These are phyloP conservation scores for Parsonsia alboflavescens DNA, from an alignment of 257 asterid genomes.

Conservation along the genomic window DNA sequence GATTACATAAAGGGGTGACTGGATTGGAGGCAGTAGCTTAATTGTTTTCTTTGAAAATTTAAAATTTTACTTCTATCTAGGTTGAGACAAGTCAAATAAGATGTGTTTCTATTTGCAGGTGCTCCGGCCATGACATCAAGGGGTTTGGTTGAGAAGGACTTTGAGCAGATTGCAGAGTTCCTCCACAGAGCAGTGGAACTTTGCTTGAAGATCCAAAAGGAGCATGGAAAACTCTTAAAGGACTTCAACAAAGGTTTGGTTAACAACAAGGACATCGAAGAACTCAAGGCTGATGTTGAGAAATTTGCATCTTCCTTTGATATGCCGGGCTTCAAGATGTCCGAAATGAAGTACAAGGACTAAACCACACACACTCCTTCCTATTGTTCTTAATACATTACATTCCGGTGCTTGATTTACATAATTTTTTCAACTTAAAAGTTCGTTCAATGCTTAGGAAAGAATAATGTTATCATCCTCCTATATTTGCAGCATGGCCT, in stretches of 20 bases:
- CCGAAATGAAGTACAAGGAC: slow-evolving; percentile 90
- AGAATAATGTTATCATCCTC: background rate
- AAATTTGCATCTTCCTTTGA: slow-evolving; percentile 74
- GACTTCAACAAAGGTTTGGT: slow-evolving; percentile 93
- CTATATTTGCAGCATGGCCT: background rate
- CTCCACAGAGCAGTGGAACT: slow-evolving; percentile 80
- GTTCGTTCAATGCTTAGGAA: background rate
- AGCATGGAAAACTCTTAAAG: slow-evolving; percentile 80
- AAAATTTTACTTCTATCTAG: too few relatives aligned
- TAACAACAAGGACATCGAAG: slow-evolving; percentile 81
- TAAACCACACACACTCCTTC: slow-evolving; percentile 14
- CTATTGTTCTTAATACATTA: background rate
- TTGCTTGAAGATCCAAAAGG: slow-evolving; percentile 84
- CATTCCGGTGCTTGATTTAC: background rate
- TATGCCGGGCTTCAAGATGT: slow-evolving; percentile 90
- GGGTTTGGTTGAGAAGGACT: slow-evolving; percentile 93
- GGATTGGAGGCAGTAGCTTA: too few relatives aligned
- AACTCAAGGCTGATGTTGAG: slow-evolving; percentile 87
- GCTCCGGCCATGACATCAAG: slow-evolving; percentile 98
- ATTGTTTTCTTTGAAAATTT: too few relatives aligned
- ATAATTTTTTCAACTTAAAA: background rate
- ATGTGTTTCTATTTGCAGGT: slow-evolving; percentile 34
- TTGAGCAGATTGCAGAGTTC: slow-evolving; percentile 90
- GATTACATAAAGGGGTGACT: too few relatives aligned
- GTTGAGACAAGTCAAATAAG: slow-evolving; percentile 1